Conservation (phyloP, 2,329 filamentous ascomycete species). For the Fusarium udum region DNA sequence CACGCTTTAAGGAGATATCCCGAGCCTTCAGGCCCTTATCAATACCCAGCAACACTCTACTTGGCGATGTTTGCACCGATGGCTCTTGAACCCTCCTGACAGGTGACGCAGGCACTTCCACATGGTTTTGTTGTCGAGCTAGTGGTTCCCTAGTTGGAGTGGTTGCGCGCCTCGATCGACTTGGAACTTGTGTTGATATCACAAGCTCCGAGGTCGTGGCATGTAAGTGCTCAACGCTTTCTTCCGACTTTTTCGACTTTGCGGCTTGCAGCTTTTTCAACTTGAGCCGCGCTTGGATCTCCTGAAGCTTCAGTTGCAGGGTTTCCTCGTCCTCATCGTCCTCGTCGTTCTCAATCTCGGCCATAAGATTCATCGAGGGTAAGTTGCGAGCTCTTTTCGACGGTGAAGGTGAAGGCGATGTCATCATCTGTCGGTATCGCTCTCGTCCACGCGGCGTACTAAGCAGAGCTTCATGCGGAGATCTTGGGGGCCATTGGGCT, state of each 20-base stretch:
- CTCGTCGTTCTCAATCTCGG: slow-evolving; percentile 55
- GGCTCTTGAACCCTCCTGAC: slow-evolving; percentile 67
- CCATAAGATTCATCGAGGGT: slow-evolving; percentile 46
- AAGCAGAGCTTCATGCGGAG: slow-evolving; percentile 70
- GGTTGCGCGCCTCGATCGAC: slow-evolving; percentile 38
- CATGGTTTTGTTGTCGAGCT: slow-evolving; percentile 46
- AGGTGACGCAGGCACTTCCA: slow-evolving; percentile 81
- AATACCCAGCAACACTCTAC: slow-evolving; percentile 82
- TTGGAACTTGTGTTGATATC: slow-evolving; percentile 35
- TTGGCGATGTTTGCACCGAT: slow-evolving; percentile 75
- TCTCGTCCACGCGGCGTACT: slow-evolving; percentile 82
- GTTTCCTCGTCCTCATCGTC: slow-evolving; percentile 90
- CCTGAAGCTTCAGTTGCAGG: slow-evolving; percentile 83
- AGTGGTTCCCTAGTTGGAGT: slow-evolving; percentile 42
- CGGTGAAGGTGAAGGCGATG: slow-evolving; percentile 75
- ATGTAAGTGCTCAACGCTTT: slow-evolving; percentile 29
- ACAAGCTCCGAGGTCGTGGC: slow-evolving; percentile 34
- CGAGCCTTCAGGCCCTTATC: slow-evolving; percentile 85
- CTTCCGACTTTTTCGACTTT: slow-evolving; percentile 39
- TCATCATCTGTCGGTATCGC: slow-evolving; percentile 73
- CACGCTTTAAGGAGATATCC: slow-evolving; percentile 85
- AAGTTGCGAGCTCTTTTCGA: slow-evolving; percentile 42
- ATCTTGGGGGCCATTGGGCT: slow-evolving; percentile 72
- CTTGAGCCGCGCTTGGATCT: slow-evolving; percentile 87
- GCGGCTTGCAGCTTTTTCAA: slow-evolving; percentile 84